Base-by-base conservation (phyloP, 2,329 filamentous ascomycete genomes). In the Kalmusia sp. region DNA sequence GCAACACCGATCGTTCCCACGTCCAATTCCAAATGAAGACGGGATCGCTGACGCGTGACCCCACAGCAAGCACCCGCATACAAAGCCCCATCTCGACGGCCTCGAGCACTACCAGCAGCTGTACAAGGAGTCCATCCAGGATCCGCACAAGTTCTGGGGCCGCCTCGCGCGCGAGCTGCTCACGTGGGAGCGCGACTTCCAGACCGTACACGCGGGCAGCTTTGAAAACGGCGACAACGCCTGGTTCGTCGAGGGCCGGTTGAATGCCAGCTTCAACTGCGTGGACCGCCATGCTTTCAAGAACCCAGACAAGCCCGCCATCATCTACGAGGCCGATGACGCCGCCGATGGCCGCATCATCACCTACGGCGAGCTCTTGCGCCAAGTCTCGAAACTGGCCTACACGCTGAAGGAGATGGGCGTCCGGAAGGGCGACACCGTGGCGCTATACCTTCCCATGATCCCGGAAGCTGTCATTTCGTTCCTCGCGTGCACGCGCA, bases 291-390 rank as follows among this genome's bases (percentile, higher is more conserved):
- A 98, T 77, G 95, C 95, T n/a, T 85, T 96, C 78, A 92, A 93
- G 79, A 87, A 96, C 78, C 95, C 95, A 41, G 81, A 98, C 79
- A 92, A 89, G 79, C 87, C 95, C 41, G 95, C 95, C 74, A 96
- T 99, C 79, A 96, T 98, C 80, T 99, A 98, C 81, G 95, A 99
- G 81, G 93, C 93, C 56, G 95, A 99, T 70, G 95, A 99, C 78
- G 86, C 89, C 35, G 83, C 79, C 49, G 90, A 96, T 72, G 93
- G 95, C 71, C 92, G 93, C 63, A 93, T 84, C 62, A 89, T 99
- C 75, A 95, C 91, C 61, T 99, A 98, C 68, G 86, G 89, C 67
- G 93, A 99, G 83, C 89, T 99, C 47, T 85, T 98, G 57, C 88
- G 92, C 60, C 87, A 99, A 76, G 93, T 99, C 46, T 97, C 89